Evolutionary conservation across 179 eudicot genomes (phyloP).

Genomic region (Amaranthus tricolor): DNA sequence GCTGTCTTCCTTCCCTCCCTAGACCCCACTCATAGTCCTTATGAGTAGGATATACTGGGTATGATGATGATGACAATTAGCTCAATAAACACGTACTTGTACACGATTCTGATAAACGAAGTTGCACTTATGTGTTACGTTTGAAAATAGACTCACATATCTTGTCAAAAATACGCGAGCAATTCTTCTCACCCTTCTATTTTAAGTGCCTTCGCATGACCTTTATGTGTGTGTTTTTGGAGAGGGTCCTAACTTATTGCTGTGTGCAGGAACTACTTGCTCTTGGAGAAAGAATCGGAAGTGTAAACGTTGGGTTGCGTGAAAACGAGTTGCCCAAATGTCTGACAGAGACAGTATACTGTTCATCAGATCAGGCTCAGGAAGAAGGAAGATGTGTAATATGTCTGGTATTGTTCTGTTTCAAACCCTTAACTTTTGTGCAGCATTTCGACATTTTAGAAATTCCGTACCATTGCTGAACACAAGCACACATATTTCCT

Average conservation of each 20-base stretch:
- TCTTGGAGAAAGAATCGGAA: slow-evolving; percentile 81
- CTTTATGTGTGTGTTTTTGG: background rate
- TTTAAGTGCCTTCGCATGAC: background rate
- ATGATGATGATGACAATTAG: no score
- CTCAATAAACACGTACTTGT: no score
- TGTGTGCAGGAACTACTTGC: slow-evolving; percentile 74
- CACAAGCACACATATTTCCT: no score
- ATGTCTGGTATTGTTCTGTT: slow-evolving; percentile 58
- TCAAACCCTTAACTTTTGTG: background rate
- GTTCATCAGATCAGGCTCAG: slow-evolving; percentile 54
- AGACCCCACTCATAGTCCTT: no score
- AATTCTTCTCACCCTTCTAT: no score
- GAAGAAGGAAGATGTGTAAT: slow-evolving; percentile 73
- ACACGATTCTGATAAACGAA: no score
- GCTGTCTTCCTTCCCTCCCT: no score
- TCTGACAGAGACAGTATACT: slow-evolving; percentile 63
- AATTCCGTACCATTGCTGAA: background rate
- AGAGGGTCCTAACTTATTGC: background rate
- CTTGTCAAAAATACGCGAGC: no score
- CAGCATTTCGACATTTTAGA: background rate
- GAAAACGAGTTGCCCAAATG: slow-evolving; percentile 58
- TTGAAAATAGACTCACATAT: no score
- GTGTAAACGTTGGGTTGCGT: slow-evolving; percentile 69
- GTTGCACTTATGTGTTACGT: no score
- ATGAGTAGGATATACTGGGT: no score